Base-by-base conservation (phyloP, 2,329 filamentous ascomycete species). In the Stagonosporopsis chrysanthemi region DNA sequence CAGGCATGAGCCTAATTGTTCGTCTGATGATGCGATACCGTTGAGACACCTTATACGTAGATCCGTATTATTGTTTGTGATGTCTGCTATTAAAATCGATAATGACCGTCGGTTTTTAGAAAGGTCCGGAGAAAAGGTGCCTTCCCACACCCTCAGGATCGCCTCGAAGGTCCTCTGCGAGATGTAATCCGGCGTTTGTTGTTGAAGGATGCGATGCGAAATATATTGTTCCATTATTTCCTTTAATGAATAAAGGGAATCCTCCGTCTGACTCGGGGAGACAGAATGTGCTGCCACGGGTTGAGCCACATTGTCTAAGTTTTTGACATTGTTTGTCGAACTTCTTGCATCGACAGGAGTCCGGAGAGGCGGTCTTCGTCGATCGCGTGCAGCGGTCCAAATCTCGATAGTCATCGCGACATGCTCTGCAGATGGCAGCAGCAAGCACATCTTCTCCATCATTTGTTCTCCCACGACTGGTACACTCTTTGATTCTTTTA, bases 111-210 rank as follows among this genome's bases (percentile, higher is more conserved):
- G 61, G 12, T 56, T 41, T 6, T 39, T 45, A 52, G 56, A 57
- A 14, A 55, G 41, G 1, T 29, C 24, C 19, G 45, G 35, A 24
- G 40, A 41, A 6, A 9, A 57, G 15, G 62, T 60, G 4, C 17
- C 38, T 22, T 63, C 47, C 70, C 70, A 74, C 8, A 71, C 47
- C 3, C 53, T 38, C 3, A 70, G 22, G 0, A 73, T 51, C 4
- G 58, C 40, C 17, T 63, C 58, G 6, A 73, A 57, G 1, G 59
- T 62, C 4, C 49, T 44, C 31, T 63, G 55, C n/a, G 59, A 61
- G 22, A 39, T 38, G 38, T 39, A 26, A 6, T 23, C 46, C 6
- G 67, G 49, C 3, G 33, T 39, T 15, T 52, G 60, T 11, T 41
- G 51, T 17, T 58, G 50, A 1, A 70, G 54, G 1, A 72, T 48